Percentiles rank a stretch among this genome's conserved stretches.
Evolutionary conservation across 352 stramenopile genomes (phyloP).

Genomic region (Phytophthora sp.): DNA sequence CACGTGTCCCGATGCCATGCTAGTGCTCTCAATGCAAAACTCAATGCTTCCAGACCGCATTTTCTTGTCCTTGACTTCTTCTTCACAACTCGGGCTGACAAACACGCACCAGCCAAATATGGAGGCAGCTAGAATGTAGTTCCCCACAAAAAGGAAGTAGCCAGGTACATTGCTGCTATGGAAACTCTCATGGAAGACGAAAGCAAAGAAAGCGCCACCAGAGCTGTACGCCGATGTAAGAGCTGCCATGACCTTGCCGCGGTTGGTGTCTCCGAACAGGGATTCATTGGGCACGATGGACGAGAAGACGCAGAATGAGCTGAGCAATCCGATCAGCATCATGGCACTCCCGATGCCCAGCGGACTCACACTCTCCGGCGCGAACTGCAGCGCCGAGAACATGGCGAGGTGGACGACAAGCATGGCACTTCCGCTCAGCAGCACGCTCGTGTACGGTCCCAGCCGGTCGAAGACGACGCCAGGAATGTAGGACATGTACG

Average conservation of each 20-base stretch:
- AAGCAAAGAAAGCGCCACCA: conserved; percentile 77
- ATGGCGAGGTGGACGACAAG: conserved; percentile 49
- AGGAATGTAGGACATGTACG: conserved; percentile 78
- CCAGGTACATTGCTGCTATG: conserved; percentile 56
- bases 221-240: conserved; percentile 81
- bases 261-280: conserved; percentile 70
- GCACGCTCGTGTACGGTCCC: conserved; percentile 62
- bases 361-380: conserved; percentile 48
- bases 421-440: conserved; percentile 54
- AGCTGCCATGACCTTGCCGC: conserved; percentile 79
- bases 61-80: conserved; percentile 18
- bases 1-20: conserved; percentile 28
- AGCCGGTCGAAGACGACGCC: conserved; percentile 77
- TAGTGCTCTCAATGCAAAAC: conserved; percentile 43
- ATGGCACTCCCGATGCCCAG: conserved; percentile 60
- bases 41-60: conserved; percentile 52
- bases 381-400: conserved; percentile 50
- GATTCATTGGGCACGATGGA: conserved; percentile 84
- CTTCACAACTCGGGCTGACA: conserved; percentile 26
- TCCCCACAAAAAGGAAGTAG: conserved; percentile 80
- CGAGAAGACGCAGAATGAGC: conserved; percentile 77
- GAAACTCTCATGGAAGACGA: conserved; percentile 70
- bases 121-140: conserved; percentile 53
- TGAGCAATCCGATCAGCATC: conserved; percentile 67
- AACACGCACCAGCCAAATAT: conserved; percentile 61